phyloP scores from a whole-genome alignment of 768 basidiomycete genomes.

The Phaeotremella fagi region DNA sequence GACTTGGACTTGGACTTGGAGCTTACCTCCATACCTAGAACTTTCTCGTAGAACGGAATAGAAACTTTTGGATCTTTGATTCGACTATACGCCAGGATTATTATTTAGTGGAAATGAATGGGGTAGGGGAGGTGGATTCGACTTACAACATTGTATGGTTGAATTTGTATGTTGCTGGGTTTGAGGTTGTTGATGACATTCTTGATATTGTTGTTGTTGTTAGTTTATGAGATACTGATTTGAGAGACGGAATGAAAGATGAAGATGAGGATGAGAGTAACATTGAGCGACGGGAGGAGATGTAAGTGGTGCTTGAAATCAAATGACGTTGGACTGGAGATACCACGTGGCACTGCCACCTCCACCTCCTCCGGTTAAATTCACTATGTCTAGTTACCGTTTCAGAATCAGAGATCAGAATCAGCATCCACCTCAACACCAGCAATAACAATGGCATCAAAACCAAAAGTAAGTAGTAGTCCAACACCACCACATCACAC shows the following conservation, averaged over 20 bases:
- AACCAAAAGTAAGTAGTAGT: not conserved
- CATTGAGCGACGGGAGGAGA: too few species aligned
- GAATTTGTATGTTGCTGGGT: constrained; percentile 34
- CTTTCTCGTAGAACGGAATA: constrained; percentile 70
- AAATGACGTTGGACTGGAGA: too few species aligned
- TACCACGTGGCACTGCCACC: too few species aligned
- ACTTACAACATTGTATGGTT: constrained; percentile 47
- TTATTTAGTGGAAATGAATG: not conserved
- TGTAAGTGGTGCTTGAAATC: too few species aligned
- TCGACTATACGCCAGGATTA: constrained; percentile 47
- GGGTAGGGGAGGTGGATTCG: not conserved
- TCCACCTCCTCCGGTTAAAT: too few species aligned
- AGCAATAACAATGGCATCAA: not conserved
- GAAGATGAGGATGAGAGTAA: too few species aligned
- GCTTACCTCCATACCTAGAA: constrained; percentile 66
- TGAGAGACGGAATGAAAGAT: not conserved
- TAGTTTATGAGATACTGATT: not conserved
- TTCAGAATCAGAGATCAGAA: too few species aligned
- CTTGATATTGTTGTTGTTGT: not conserved
- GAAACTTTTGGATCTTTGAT: constrained; percentile 81
- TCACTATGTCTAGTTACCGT: too few species aligned
- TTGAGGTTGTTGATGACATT: constrained; percentile 14
- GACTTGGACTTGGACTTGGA: too few species aligned
- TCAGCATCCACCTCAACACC: too few species aligned
- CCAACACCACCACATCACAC: not conserved